phyloP scores from a whole-genome alignment of 768 basidiomycete genomes.

The Peribolospora baueri region DNA sequence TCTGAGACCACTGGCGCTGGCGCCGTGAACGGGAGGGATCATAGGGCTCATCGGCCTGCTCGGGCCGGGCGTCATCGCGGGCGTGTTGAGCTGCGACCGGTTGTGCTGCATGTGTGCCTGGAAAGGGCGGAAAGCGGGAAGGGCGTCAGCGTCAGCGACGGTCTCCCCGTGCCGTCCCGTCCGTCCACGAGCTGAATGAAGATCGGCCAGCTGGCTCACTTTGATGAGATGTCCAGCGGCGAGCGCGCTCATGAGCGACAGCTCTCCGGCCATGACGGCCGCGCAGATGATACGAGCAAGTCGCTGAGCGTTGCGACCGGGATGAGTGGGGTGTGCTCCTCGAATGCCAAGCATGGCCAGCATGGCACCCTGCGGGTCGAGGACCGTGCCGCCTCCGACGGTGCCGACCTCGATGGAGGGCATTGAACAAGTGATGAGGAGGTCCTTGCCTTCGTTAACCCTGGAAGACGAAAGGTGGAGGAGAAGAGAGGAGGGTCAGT shows the following conservation, averaged over 20 bases:
- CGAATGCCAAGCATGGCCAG: slow-evolving; percentile 81
- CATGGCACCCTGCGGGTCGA: slow-evolving; percentile 67
- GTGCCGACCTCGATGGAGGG: slow-evolving; percentile 99
- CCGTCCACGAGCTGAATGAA: no score
- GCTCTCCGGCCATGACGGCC: slow-evolving; percentile 90
- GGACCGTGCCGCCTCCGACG: slow-evolving; percentile 83
- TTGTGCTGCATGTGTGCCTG: no score
- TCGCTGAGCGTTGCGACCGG: slow-evolving; percentile 68
- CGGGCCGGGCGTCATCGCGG: no score
- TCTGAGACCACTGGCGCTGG: no score
- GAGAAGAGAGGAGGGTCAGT: slow-evolving; percentile 1
- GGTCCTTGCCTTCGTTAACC: slow-evolving; percentile 64
- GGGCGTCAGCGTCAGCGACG: no score
- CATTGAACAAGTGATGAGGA: slow-evolving; percentile 85
- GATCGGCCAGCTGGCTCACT: slow-evolving; percentile 14
- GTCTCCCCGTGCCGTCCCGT: no score
- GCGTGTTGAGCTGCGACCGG: no score
- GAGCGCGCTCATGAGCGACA: slow-evolving; percentile 70
- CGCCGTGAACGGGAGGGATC: no score
- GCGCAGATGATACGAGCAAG: slow-evolving; percentile 76
- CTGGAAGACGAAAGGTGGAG: slow-evolving; percentile 21
- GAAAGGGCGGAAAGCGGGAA: no score
- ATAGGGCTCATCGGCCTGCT: no score
- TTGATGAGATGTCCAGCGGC: slow-evolving; percentile 86
- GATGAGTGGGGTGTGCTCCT: slow-evolving; percentile 63